These are phyloP conservation scores for Cadophora gregata DNA, from an alignment of 2,329 filamentous ascomycete genomes.

Conservation along the genomic window DNA sequence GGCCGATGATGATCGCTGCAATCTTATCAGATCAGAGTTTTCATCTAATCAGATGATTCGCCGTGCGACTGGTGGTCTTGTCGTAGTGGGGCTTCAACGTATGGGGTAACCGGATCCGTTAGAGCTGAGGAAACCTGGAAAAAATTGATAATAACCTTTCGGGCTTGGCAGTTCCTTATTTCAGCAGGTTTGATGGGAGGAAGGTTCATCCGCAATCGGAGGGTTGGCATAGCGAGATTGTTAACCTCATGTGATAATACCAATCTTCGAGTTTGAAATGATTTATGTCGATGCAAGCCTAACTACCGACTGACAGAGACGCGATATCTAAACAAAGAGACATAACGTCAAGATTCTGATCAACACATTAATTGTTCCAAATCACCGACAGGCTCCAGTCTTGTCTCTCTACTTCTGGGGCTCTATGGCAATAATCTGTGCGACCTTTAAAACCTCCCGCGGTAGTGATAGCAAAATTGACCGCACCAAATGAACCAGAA, in stretches of 20 bases:
- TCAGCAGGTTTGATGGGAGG: neutral
- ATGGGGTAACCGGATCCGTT: slow-evolving; percentile 2
- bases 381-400: too few species aligned
- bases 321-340: too few species aligned
- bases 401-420: too few species aligned
- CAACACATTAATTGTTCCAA: neutral
- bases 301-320: too few species aligned
- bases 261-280: neutral
- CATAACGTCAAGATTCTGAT: neutral
- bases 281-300: too few species aligned
- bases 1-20: slow-evolving; percentile 7
- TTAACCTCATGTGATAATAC: neutral
- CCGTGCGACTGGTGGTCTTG: slow-evolving; percentile 1
- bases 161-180: neutral
- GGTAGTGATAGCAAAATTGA: too few species aligned
- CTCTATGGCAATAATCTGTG: too few species aligned
- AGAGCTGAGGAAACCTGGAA: neutral
- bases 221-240: neutral
- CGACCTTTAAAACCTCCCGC: too few species aligned
- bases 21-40: slow-evolving; percentile 19
- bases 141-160: neutral
- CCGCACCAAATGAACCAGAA: neutral
- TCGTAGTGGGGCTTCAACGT: neutral
- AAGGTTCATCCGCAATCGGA: slow-evolving; percentile 8
- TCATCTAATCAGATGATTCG: slow-evolving; percentile 19